Evolutionary conservation across 2,329 filamentous ascomycete genomes (phyloP), one percentile per base, ranked within the genome.

Genomic region (Epichloe uncinata): DNA sequence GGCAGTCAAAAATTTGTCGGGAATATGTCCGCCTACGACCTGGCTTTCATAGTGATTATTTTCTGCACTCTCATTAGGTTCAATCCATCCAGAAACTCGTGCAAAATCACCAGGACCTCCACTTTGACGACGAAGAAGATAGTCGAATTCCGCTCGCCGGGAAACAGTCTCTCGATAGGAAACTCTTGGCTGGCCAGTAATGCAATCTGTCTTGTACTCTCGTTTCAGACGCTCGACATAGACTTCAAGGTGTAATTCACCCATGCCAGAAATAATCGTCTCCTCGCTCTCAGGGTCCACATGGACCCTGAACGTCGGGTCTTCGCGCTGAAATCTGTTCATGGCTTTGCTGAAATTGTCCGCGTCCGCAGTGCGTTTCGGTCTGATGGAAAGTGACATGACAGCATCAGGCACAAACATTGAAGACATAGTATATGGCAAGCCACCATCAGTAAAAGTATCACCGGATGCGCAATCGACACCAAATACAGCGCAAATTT

Each of bases 401-500:
- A 98, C 93, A 33, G 93, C 87, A 65, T 98, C 93, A 8, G 93
- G 93, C 42, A 98, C 91, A 66, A 88, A 91, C 93, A 98, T 98
- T 59, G 89, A 95, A 43, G 87, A 85, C 90, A 98, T 97, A 54
- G 84, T 87, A 73, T 96, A 98, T 44, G 87, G 88, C 37, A 97
- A 75, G 58, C 82, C 79, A 54, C 91, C 93, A 63, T 98, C 93
- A 16, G 93, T 97, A 71, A 98, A 98, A 42, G 91, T 97, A 67
- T 98, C 93, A 60, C 93, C 93, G 42, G 91, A 97, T 36, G 93
- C 90, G 66, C 93, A 98, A 61, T 98, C 93, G 49, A 98, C 87
- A 62, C 93, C 93, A 63, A 98, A 98, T 52, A 98, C 93, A 53
- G 93, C 93, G 65, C 93, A 98, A 56, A 98, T 98, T 69, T 98